Evolutionary conservation across 2,329 filamentous ascomycete species (phyloP), one percentile per base, ranked within the genome.

Genomic region (Fusarium pseudonygamai): DNA sequence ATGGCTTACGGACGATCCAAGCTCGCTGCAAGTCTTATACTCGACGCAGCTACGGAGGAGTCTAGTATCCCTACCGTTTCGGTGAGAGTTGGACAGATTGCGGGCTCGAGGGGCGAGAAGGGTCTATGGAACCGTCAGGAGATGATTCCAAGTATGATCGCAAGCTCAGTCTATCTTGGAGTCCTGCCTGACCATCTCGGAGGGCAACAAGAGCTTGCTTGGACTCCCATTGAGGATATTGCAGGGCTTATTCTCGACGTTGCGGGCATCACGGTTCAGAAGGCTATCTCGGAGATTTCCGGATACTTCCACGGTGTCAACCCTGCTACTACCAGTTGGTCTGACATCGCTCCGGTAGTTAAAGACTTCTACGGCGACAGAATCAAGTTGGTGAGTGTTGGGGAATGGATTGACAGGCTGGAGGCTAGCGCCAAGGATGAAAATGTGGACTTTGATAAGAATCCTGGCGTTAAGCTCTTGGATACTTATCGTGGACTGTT

Each of bases 271-370:
- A 50, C 65, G 0, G 13, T 22, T 1, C n/a, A n/a, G 3, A 68
- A 68, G 3, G 0, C 22, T 3, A 8, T 50, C 1, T n/a, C 16
- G 1, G 64, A 55, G 2, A 63, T 68, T 1, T 50, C 36, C 1
- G 65, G 65, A 4, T 68, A 68, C 10, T 68, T 68, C 14, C 65
- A 68, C 4, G 64, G 47, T 3, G 64, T 68, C 7, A 68, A 68
- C 1, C 65, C 65, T 3, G 28, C 42, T 0, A 8, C 14, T 0
- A 34, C 24, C 4, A 37, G 22, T 9, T 68, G 65, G 65, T n/a
- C 65, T 0, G 6, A 28, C 1, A 22, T 68, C 0, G 56, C 56
- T 8, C 16, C n/a, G 4, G 47, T 26, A 1, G 20, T 68, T 0
- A 63, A 63, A 15, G 11, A 55, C 3, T 63, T 63, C 0, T 68